Conservation (phyloP, 2,329 filamentous ascomycete genomes). For the Akanthomyces uredinophilus region DNA sequence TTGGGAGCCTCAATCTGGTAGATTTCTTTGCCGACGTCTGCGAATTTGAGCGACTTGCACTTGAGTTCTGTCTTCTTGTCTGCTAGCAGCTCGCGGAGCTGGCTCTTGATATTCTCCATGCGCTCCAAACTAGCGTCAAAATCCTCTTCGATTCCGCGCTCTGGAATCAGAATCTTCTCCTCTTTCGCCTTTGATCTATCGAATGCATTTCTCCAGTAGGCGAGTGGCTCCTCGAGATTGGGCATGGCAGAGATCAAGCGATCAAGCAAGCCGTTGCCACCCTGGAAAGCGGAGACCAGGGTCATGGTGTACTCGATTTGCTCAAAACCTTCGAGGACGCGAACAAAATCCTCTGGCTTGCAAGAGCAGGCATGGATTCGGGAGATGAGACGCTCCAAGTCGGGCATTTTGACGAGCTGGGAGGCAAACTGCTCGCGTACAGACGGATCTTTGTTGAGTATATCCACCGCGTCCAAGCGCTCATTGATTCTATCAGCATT, state of each 20-base stretch:
- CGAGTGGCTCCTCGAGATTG: slow-evolving; percentile 65
- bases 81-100: slow-evolving; percentile 67
- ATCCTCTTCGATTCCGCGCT: slow-evolving; percentile 81
- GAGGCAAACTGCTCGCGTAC: slow-evolving; percentile 84
- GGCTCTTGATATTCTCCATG: slow-evolving; percentile 69
- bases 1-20: slow-evolving; percentile 94
- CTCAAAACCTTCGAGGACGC: slow-evolving; percentile 91
- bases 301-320: slow-evolving; percentile 94
- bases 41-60: slow-evolving; percentile 67
- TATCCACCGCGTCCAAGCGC: slow-evolving; percentile 87
- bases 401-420: slow-evolving; percentile 85
- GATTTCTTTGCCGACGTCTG: slow-evolving; percentile 91
- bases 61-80: slow-evolving; percentile 68
- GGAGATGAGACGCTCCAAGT: slow-evolving; percentile 89
- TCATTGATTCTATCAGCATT: slow-evolving; percentile 87
- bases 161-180: slow-evolving; percentile 77
- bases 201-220: slow-evolving; percentile 89
- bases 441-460: slow-evolving; percentile 75
- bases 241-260: slow-evolving; percentile 83
- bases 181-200: slow-evolving; percentile 75
- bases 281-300: slow-evolving; percentile 66
- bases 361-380: slow-evolving; percentile 90
- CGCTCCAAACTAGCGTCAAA: slow-evolving; percentile 78
- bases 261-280: slow-evolving; percentile 78
- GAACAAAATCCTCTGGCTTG: slow-evolving; percentile 85